A percentile compares a stretch with the other conserved stretches of the same genome.
These are phyloP conservation scores for Mesotaenium endlicherianum DNA, from an alignment of 139 green algal species.

Conservation along the genomic window DNA sequence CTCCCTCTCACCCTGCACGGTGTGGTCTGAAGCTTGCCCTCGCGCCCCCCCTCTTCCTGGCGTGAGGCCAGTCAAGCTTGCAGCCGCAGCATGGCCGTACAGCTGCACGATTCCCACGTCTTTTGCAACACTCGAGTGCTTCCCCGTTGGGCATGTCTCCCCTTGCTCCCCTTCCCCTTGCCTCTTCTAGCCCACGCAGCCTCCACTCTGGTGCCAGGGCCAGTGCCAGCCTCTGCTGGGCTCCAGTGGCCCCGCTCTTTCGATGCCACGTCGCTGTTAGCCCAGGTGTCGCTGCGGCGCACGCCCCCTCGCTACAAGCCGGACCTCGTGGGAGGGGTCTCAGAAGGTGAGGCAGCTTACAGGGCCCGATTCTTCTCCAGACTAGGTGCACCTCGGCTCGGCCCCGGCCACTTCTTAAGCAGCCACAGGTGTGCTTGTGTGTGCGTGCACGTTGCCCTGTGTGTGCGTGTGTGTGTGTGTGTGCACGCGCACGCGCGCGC, in stretches of 20 bases:
- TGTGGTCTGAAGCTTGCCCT: background rate
- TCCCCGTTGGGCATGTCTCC: too few relatives aligned
- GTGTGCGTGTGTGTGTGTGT: background rate
- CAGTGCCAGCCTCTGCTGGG: too few relatives aligned
- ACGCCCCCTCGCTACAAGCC: too few relatives aligned
- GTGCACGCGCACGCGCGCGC: background rate
- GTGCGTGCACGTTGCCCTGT: background rate
- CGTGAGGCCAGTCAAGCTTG: slow-evolving; percentile 56
- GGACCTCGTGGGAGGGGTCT: too few relatives aligned
- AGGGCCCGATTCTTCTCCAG: background rate
- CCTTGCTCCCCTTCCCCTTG: too few relatives aligned
- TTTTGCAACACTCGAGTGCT: slow-evolving; percentile 81
- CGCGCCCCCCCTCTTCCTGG: too few relatives aligned
- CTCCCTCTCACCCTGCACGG: background rate
- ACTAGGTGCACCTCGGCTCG: background rate
- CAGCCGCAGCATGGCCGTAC: slow-evolving; percentile 53
- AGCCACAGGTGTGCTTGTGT: background rate
- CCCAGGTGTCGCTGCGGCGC: too few relatives aligned
- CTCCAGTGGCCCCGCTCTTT: too few relatives aligned
- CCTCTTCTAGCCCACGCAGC: too few relatives aligned
- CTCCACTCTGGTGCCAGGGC: too few relatives aligned
- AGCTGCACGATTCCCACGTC: slow-evolving; percentile 81
- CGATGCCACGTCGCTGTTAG: too few relatives aligned
- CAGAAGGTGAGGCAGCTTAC: background rate
- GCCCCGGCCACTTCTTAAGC: background rate